phyloP scores from a whole-genome alignment of 768 basidiomycete species.

The Bullera alba region DNA sequence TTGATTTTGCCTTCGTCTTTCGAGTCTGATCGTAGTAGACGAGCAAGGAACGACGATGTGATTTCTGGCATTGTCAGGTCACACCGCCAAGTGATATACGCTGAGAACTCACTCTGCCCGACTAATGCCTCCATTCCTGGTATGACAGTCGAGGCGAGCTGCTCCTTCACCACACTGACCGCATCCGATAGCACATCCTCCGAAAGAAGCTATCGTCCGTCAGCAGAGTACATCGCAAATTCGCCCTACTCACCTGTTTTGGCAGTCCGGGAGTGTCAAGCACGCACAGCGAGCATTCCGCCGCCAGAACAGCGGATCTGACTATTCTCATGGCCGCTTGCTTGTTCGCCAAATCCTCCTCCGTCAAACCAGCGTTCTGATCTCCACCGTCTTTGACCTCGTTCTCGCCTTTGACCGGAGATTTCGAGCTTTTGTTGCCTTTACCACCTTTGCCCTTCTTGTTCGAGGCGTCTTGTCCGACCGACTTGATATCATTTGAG shows the following conservation, averaged over 20 bases:
- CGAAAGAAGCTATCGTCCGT: slow-evolving; percentile 68
- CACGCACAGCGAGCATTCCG: slow-evolving; percentile 72
- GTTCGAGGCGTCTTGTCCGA: slow-evolving; percentile 8
- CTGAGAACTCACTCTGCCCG: slow-evolving; percentile 23
- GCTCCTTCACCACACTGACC: slow-evolving; percentile 68
- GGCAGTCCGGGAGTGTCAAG: slow-evolving; percentile 71
- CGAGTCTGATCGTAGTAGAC: slow-evolving; percentile 17
- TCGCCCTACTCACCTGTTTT: slow-evolving; percentile 61
- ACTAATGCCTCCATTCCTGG: slow-evolving; percentile 68
- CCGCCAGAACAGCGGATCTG: slow-evolving; percentile 60
- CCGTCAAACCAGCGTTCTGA: slow-evolving; percentile 43
- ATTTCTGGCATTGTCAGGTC: neutral
- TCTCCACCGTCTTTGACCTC: slow-evolving; percentile 25
- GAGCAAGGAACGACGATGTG: too few relatives aligned
- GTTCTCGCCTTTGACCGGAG: neutral
- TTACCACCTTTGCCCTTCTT: slow-evolving; percentile 50
- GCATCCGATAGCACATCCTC: slow-evolving; percentile 84
- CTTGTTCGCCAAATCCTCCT: slow-evolving; percentile 37
- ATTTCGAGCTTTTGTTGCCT: slow-evolving; percentile 8
- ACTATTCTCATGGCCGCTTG: slow-evolving; percentile 55
- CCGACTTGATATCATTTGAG: slow-evolving; percentile 49
- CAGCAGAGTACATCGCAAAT: neutral
- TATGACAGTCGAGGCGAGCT: slow-evolving; percentile 70
- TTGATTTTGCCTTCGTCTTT: slow-evolving; percentile 12
- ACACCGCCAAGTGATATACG: neutral